Evolutionary conservation across 192 early-diverging fungal species (phyloP), one percentile per base, ranked within the genome.

Genomic region (Coemansia sp.): DNA sequence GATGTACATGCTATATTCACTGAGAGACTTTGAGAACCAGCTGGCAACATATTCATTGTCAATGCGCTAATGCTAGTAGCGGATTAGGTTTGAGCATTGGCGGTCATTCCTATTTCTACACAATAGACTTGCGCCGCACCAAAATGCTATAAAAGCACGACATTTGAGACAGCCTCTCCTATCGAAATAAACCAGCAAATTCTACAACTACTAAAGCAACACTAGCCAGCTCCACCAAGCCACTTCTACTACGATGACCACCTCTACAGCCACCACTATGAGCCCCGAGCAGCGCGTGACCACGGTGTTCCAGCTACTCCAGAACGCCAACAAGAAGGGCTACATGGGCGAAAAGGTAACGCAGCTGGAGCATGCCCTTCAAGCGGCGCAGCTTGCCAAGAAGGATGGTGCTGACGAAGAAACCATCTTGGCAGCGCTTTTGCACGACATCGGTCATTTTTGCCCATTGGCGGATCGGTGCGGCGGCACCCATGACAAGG

Each of bases 361-460:
- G 9, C 83, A 86, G 61, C 71, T 85, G 16, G 83, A 83, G 6
- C 86, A 87, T 39, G 79, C 75, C 14, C 66, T 87, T 36, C 86
- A 85, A 63, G 83, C 85, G n/a, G 85, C 84, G 0, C 60, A 70
- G 13, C 60, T 39, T 23, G 86, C 85, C 36, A 59, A 60, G 34
- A 67, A 81, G 31, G 73, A 65, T 9, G 63, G 62, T 11, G 75
- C 83, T 9, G 84, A 84, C 56, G 70, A 84, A 3, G 84, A 85
- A 62, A 75, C 78, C 1, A 69, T 85, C 5, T 40, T 87, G 16
- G 86, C 86, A 3, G 84, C 84, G 9, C 66, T 87, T 9, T 70
- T 87, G 5, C 84, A 85, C 51, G 86, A 87, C 45, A 84, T 87
- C 62, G 85, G 86, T 31, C 86, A 87, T 24, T 82, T 87, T 34